These are phyloP conservation scores for Artomyces pyxidatus DNA, from an alignment of 768 basidiomycete genomes.

Conservation along the genomic window DNA sequence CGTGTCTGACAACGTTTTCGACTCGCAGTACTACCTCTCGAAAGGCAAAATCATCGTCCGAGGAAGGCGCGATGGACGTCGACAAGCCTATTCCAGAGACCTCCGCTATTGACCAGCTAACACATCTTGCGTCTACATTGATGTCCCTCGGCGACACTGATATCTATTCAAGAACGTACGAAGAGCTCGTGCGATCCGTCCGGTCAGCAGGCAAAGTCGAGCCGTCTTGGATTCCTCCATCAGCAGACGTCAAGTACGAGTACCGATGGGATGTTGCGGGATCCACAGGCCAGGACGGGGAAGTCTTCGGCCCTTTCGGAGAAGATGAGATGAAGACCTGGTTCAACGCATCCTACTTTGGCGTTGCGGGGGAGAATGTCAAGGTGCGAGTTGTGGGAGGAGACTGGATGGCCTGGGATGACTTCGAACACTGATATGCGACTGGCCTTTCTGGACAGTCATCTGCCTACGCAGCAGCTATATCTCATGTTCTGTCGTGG, in stretches of 20 bases:
- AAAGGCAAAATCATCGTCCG: slow-evolving; percentile 22
- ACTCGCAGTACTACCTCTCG: neutral
- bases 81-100: slow-evolving; percentile 34
- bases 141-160: slow-evolving; percentile 83
- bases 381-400: slow-evolving; percentile 57
- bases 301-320: slow-evolving; percentile 71
- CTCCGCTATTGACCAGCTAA: slow-evolving; percentile 68
- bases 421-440: slow-evolving; percentile 26
- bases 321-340: slow-evolving; percentile 77
- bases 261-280: slow-evolving; percentile 69
- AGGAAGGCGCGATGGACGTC: slow-evolving; percentile 36
- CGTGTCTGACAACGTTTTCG: neutral
- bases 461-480: too few species aligned
- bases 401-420: slow-evolving; percentile 71
- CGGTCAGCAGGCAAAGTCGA: slow-evolving; percentile 65
- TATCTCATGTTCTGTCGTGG: too few species aligned
- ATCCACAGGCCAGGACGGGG: slow-evolving; percentile 33
- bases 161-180: slow-evolving; percentile 80
- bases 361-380: slow-evolving; percentile 67
- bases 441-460: neutral
- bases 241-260: slow-evolving; percentile 69
- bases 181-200: slow-evolving; percentile 72
- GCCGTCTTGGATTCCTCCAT: slow-evolving; percentile 64
- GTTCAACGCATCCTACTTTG: slow-evolving; percentile 79
- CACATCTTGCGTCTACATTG: slow-evolving; percentile 80